Conservation (phyloP, 805 yeast species). For the Priceomyces carsonii region DNA sequence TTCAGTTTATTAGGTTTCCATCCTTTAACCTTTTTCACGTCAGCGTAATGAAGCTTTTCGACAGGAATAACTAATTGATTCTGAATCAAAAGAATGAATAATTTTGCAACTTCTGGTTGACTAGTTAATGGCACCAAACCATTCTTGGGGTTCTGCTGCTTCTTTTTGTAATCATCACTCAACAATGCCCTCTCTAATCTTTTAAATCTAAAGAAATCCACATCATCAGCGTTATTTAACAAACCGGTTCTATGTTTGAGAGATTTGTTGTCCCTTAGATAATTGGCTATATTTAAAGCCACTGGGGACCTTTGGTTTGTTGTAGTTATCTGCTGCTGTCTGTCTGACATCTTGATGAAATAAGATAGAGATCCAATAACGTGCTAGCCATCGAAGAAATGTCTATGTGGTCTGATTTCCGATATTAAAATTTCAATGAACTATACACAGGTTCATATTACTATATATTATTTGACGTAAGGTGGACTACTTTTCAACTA, state of each 20-base stretch:
- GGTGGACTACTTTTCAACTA: not conserved
- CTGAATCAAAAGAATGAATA: conserved; percentile 68
- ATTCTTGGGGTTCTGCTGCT: conserved; percentile 47
- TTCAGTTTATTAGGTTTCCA: conserved; percentile 60
- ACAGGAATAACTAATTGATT: conserved; percentile 76
- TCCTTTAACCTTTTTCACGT: conserved; percentile 57
- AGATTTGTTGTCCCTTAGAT: conserved; percentile 60
- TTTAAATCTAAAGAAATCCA: conserved; percentile 85
- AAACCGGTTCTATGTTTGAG: conserved; percentile 83
- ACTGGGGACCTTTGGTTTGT: conserved; percentile 40
- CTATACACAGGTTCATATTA: conserved; percentile 4
- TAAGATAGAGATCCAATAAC: not conserved
- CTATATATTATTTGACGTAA: not conserved
- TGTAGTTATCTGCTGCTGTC: conserved; percentile 13
- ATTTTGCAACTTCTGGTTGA: conserved; percentile 57
- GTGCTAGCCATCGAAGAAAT: too few relatives aligned
- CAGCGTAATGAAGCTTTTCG: conserved; percentile 66
- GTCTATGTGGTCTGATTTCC: too few relatives aligned
- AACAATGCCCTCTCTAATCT: conserved; percentile 78
- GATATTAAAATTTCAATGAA: not conserved
- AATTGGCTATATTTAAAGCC: conserved; percentile 70
- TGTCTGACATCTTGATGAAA: conserved; percentile 1
- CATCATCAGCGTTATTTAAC: conserved; percentile 62
- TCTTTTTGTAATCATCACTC: conserved; percentile 65
- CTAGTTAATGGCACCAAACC: conserved; percentile 44